Evolutionary conservation across 805 yeast genomes (phyloP).

Genomic region (Ogataea glucozyma): DNA sequence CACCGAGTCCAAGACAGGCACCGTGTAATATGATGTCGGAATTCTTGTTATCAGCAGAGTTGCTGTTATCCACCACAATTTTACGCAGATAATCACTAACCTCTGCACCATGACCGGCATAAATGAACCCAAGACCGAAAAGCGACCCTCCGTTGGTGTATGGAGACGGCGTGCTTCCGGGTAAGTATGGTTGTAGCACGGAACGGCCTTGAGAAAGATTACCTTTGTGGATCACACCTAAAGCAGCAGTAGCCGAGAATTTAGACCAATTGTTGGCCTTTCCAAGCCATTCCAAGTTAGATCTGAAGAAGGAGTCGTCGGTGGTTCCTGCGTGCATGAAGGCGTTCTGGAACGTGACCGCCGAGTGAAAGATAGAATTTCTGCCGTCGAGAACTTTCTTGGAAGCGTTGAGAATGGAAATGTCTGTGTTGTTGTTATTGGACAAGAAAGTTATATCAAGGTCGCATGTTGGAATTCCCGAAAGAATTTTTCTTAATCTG

Average conservation of each 20-base stretch:
- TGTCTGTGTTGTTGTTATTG: conserved; percentile 85
- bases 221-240: conserved; percentile 96
- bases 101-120: conserved; percentile 95
- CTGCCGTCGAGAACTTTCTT: conserved; percentile 85
- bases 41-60: conserved; percentile 45
- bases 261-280: conserved; percentile 99
- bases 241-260: conserved; percentile 95
- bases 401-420: conserved; percentile 75
- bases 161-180: conserved; percentile 75
- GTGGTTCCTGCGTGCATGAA: conserved; percentile 96
- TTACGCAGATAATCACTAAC: conserved; percentile 75
- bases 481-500: conserved; percentile 66
- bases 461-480: conserved; percentile 95
- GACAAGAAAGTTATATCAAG: conserved; percentile 83
- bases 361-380: conserved; percentile 92
- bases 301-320: conserved; percentile 86
- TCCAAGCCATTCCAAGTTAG: conserved; percentile 92
- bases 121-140: conserved; percentile 88
- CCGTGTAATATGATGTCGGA: conserved; percentile 89
- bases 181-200: conserved; percentile 86
- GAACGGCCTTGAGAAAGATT: conserved; percentile 87
- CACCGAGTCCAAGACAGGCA: conserved; percentile 92
- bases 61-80: conserved; percentile 63
- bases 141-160: conserved; percentile 95
- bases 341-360: conserved; percentile 92